Conservation (phyloP, 2,329 filamentous ascomycete genomes). For the Colletotrichum scovillei region DNA sequence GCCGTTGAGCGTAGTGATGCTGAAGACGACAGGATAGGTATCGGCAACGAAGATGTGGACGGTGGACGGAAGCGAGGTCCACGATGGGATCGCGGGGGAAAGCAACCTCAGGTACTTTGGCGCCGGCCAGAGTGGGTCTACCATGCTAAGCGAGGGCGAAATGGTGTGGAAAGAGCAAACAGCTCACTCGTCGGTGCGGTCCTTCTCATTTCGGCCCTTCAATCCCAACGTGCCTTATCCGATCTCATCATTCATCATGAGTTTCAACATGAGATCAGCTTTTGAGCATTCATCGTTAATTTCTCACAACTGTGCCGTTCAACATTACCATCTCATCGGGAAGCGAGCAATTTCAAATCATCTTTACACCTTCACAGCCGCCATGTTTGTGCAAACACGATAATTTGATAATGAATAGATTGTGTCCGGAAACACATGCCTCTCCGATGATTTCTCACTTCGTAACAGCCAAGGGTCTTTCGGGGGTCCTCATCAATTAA, state of each 20-base stretch:
- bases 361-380: background rate
- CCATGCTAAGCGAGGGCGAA: background rate
- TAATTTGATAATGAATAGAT: background rate
- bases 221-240: background rate
- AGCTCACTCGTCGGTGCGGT: background rate
- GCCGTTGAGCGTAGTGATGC: background rate
- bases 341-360: background rate
- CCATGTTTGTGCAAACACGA: background rate
- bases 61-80: background rate
- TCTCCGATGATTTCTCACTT: background rate
- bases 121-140: background rate
- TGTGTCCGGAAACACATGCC: background rate
- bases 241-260: background rate
- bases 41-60: background rate
- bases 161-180: background rate
- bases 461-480: background rate
- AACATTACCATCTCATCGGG: background rate
- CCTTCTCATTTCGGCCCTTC: background rate
- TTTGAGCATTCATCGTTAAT: background rate
- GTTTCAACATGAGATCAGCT: background rate
- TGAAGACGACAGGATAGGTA: background rate
- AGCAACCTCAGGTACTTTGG: background rate
- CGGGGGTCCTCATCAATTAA: background rate
- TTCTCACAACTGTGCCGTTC: background rate
- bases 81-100: background rate